These are phyloP conservation scores for Fraxinus ornus DNA, from an alignment of 305 asterid species.

Conservation along the genomic window DNA sequence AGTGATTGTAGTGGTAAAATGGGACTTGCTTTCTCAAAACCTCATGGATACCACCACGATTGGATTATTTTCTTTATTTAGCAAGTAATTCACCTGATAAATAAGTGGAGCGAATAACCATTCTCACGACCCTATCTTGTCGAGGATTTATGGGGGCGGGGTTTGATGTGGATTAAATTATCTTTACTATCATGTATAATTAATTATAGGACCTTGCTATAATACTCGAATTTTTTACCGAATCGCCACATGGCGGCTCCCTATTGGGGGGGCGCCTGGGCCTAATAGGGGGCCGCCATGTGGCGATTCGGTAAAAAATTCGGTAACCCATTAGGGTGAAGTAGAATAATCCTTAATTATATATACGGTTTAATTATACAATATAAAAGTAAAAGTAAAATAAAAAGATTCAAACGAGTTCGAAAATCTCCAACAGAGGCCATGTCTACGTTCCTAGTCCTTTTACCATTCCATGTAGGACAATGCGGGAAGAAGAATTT, in stretches of 20 bases:
- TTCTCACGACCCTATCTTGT: background rate
- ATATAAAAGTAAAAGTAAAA: too few species aligned
- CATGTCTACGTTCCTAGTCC: background rate
- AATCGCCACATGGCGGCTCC: too few species aligned
- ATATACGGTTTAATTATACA: too few species aligned
- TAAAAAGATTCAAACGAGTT: background rate
- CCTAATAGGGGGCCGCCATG: too few species aligned
- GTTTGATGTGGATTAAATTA: background rate
- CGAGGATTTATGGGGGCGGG: background rate
- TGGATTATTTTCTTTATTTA: background rate
- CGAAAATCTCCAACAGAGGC: background rate
- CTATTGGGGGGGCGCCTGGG: too few species aligned
- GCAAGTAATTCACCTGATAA: background rate
- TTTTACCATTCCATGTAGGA: background rate
- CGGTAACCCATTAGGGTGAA: too few species aligned
- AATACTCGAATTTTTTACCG: too few species aligned
- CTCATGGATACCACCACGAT: background rate
- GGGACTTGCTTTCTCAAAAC: background rate
- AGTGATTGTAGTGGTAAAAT: background rate
- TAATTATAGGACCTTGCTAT: too few species aligned
- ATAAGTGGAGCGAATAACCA: background rate
- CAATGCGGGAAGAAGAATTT: too few species aligned
- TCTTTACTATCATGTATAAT: too few species aligned
- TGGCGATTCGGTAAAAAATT: too few species aligned
- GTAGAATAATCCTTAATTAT: too few species aligned